These are phyloP conservation scores for Miamiensis avidus DNA, from an alignment of 169 alveolate species.

Conservation along the genomic window DNA sequence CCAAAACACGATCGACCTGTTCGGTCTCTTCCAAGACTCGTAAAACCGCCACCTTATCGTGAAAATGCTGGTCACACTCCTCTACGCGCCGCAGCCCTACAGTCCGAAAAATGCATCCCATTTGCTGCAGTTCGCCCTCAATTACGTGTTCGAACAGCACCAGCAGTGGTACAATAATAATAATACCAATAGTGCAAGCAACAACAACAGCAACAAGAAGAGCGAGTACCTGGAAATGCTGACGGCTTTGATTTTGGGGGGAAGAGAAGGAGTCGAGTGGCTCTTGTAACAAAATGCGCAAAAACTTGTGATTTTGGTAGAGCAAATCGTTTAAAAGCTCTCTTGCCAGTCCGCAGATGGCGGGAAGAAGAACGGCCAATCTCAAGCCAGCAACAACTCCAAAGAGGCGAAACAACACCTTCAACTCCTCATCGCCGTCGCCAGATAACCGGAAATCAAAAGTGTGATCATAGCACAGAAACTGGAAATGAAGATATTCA, in stretches of 20 bases:
- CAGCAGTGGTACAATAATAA: neutral
- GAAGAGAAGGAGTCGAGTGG: conserved; percentile 4
- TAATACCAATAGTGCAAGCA: neutral
- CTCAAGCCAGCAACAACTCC: no score
- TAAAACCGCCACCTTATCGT: neutral
- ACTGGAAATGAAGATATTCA: conserved; percentile 5
- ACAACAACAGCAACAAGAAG: no score
- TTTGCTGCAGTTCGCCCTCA: neutral
- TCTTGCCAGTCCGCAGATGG: no score
- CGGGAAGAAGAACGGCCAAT: no score
- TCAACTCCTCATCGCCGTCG: neutral
- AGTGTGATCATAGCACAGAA: neutral
- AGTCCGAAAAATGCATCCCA: no score
- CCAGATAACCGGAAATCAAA: neutral
- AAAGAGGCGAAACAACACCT: neutral
- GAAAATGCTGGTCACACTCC: neutral
- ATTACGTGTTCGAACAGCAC: neutral
- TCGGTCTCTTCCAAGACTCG: conserved; percentile 2
- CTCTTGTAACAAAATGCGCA: neutral
- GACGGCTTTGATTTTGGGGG: neutral
- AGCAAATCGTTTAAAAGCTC: neutral
- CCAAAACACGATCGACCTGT: neutral
- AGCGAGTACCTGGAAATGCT: no score
- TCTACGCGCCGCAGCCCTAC: conserved; percentile 3
- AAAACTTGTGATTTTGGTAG: conserved; percentile 4